phyloP scores from a whole-genome alignment of 352 stramenopile species.

The Hyaloperonospora brassicae region DNA sequence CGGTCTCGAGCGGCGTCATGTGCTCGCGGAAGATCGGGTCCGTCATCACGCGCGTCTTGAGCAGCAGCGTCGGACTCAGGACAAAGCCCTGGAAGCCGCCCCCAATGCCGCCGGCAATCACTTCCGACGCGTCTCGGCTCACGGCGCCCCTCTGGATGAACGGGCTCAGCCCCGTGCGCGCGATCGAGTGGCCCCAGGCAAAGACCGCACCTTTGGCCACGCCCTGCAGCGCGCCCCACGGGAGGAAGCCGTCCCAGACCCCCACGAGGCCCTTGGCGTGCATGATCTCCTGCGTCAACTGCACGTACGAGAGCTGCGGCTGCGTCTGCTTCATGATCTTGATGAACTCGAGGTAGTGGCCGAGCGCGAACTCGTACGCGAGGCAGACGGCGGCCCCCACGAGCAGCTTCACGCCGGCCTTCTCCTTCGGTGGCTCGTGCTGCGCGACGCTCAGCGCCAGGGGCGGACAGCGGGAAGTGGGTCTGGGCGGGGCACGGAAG shows the following conservation, averaged over 20 bases:
- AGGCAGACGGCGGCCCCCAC: slow-evolving; percentile 80
- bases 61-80: slow-evolving; percentile 86
- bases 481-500: too few species aligned
- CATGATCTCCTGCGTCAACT: slow-evolving; percentile 81
- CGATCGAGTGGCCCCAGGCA: slow-evolving; percentile 79
- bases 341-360: slow-evolving; percentile 91
- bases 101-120: slow-evolving; percentile 82
- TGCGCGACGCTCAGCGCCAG: slow-evolving; percentile 25
- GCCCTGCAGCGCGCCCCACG: slow-evolving; percentile 87
- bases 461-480: not conserved
- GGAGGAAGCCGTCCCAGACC: slow-evolving; percentile 91
- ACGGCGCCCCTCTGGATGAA: slow-evolving; percentile 52
- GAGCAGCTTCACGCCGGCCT: slow-evolving; percentile 70
- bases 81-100: slow-evolving; percentile 91
- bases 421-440: slow-evolving; percentile 35
- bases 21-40: slow-evolving; percentile 87
- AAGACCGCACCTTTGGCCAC: slow-evolving; percentile 89
- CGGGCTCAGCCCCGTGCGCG: slow-evolving; percentile 44
- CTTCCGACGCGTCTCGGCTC: slow-evolving; percentile 50
- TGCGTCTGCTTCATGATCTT: slow-evolving; percentile 92
- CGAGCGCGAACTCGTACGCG: slow-evolving; percentile 81
- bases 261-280: slow-evolving; percentile 81
- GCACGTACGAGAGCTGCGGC: slow-evolving; percentile 68
- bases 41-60: slow-evolving; percentile 94
- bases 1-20: slow-evolving; percentile 85